These are phyloP conservation scores for Leptographium lundbergii DNA, from an alignment of 2,329 filamentous ascomycete species.

Conservation along the genomic window DNA sequence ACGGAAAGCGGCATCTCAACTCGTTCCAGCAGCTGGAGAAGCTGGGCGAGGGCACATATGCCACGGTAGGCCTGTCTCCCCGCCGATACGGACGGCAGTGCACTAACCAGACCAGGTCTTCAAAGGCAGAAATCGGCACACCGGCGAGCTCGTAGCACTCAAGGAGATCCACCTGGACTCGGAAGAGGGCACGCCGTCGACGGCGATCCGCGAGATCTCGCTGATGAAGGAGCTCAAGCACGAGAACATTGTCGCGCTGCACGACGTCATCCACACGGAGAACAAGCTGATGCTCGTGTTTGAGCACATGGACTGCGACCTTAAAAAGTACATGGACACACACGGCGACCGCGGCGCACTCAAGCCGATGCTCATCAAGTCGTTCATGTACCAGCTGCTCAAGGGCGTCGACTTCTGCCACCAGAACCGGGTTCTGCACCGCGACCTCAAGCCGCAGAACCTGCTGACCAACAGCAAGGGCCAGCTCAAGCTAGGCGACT, in stretches of 20 bases:
- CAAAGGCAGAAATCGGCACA: slow-evolving; percentile 90
- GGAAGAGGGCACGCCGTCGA: slow-evolving; percentile 94
- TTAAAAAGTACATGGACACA: slow-evolving; percentile 98
- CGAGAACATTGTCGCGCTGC: slow-evolving; percentile 91
- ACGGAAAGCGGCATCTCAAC: slow-evolving; percentile 82
- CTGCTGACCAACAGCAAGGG: slow-evolving; percentile 89
- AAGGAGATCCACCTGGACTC: slow-evolving; percentile 99
- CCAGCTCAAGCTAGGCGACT: slow-evolving; percentile 84
- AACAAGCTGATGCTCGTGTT: slow-evolving; percentile 99
- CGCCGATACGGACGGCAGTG: too few species aligned
- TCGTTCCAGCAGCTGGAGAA: slow-evolving; percentile 99
- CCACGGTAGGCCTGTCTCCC: slow-evolving; percentile 55
- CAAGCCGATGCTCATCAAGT: slow-evolving; percentile 86
- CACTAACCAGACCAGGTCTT: slow-evolving; percentile 55
- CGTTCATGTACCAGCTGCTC: slow-evolving; percentile 96
- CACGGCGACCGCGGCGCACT: slow-evolving; percentile 80
- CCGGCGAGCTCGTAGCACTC: slow-evolving; percentile 87
- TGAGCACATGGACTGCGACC: slow-evolving; percentile 95
- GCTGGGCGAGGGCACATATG: slow-evolving; percentile 97
- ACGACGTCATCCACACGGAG: slow-evolving; percentile 98
- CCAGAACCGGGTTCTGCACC: slow-evolving; percentile 89
- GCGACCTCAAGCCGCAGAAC: slow-evolving; percentile 93
- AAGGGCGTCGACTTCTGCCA: slow-evolving; percentile 97
- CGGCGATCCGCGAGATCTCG: slow-evolving; percentile 95
- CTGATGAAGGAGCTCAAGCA: slow-evolving; percentile 99